Base-by-base conservation (phyloP, 495 filamentous ascomycete genomes). In the Penicillium desertorum region DNA sequence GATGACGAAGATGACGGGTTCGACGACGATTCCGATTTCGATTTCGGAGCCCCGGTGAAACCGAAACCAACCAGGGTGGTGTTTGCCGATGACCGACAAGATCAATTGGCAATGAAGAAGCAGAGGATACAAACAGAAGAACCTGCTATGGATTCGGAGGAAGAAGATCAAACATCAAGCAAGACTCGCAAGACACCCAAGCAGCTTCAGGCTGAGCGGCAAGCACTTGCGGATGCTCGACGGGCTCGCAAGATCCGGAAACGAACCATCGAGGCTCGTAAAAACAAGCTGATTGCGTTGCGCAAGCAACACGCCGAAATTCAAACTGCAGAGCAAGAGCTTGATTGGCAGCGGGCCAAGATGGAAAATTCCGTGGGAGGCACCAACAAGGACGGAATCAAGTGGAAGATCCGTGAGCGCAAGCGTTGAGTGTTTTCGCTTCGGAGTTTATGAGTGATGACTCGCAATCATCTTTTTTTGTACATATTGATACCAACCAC, bases 341-440 rank as follows among this genome's bases (percentile, higher is more conserved):
- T 98, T 54, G 92, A 93, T 50, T 66, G 88, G 59, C 89, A 91
- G 66, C 78, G 86, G 41, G 86, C 79, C n/a, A 83, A 79, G 70
- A 91, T 96, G 91, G 86, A 83, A 45, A 93, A 93, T 27, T 88
- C 83, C 4, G 79, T 90, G 8, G 88, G 88, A 42, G 91, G 91
- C 10, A 78, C 87, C 51, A 94, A 89, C 60, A 94, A 92, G 74
- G 71, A 82, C 29, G 91, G 92, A 14, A 79, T 88, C 67, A 92
- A 88, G 73, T 92, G 88, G 74, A 95, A 94, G 77, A 78, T 91
- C 19, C 75, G 86, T 50, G 88, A 91, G 77, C 79, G 92, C 62
- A 96, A 95, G 80, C 81, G 83, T 65, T 95, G 75, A 80, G 58
- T 25, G 50, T 32, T 20, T 45, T 43, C 22, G 32, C 23, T 62